Base-by-base conservation (phyloP, 208 protist genomes). In the Trypanosoma rangeli region DNA sequence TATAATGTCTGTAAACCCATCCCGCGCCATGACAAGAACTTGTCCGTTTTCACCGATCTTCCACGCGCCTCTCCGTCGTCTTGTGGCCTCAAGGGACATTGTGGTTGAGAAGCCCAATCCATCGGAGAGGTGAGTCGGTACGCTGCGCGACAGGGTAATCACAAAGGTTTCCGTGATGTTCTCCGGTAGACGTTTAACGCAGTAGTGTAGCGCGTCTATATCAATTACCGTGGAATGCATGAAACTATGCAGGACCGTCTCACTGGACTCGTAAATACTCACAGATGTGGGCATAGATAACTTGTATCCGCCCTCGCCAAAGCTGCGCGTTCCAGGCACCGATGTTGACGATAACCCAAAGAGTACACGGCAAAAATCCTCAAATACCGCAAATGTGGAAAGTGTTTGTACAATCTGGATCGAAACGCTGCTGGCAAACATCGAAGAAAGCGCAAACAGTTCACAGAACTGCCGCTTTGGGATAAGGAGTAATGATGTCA, bases 1-100 rank as follows among this genome's bases (percentile, higher is more conserved):
- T 28, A 96, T 80, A 22, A 90, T 80, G 72, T 96, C 90, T 0
- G 90, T 93, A 81, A 87, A 91, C 39, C 82, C 81, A 74, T 96
- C 90, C 12, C 90, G 84, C 74, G 92, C 90, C 48, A 96, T 76
- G 29, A 96, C 72, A 26, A 94, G 31, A n/a, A 86, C 91, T 63
- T 94, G 85, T 13, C 82, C 85, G 2, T 80, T 82, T 29, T 78
- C 77, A 22, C 79, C 81, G 37, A 91, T 83, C 4, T 73, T 74
- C 85, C 86, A 96, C 37, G 84, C 80, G 29, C 79, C 87, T 28
- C 87, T 82, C 9, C 87, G 75, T 0, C 90, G 85, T 63, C 78
- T 82, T 10, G 78, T 81, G 0, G 83, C 86, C 54, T 87, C 81
- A 33, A 91, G 81, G 13, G 73, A 70, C 15, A 78, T 66, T 18